Conservation (phyloP, 2,329 filamentous ascomycete species). For the Sporothrix brasiliensis region DNA sequence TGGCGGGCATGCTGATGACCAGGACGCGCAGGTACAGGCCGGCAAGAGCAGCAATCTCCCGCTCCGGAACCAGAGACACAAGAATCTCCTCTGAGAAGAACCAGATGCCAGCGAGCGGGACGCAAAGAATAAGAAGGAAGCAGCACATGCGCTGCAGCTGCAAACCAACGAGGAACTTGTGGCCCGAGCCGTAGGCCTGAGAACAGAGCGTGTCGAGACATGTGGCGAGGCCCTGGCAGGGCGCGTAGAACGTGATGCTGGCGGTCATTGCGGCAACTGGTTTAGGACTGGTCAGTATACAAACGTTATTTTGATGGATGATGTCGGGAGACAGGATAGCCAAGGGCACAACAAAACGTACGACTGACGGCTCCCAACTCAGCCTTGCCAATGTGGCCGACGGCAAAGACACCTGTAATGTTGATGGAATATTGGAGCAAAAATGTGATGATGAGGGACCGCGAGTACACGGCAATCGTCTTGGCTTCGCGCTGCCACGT, state of each 20-base stretch:
- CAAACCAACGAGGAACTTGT: slow-evolving; percentile 82
- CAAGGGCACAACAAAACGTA: slow-evolving; percentile 37
- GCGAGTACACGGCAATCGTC: slow-evolving; percentile 72
- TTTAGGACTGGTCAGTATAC: not conserved
- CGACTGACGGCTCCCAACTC: slow-evolving; percentile 67
- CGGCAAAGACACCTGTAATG: slow-evolving; percentile 77
- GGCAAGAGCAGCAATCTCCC: slow-evolving; percentile 69
- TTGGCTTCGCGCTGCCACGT: slow-evolving; percentile 90
- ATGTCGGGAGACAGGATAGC: too few species aligned
- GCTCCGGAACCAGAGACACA: slow-evolving; percentile 67
- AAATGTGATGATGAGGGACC: slow-evolving; percentile 73
- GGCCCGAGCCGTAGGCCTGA: slow-evolving; percentile 90
- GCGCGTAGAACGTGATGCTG: slow-evolving; percentile 75
- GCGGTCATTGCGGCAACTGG: slow-evolving; percentile 73
- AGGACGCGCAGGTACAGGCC: slow-evolving; percentile 73
- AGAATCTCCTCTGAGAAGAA: slow-evolving; percentile 68
- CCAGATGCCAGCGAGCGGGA: slow-evolving; percentile 74
- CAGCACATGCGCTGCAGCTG: slow-evolving; percentile 80
- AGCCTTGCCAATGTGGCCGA: slow-evolving; percentile 72
- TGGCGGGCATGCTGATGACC: slow-evolving; percentile 71
- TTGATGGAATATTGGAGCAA: slow-evolving; percentile 81
- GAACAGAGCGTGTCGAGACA: slow-evolving; percentile 90
- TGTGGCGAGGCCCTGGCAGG: slow-evolving; percentile 84
- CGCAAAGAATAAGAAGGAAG: slow-evolving; percentile 69
- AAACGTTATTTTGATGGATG: not conserved